These are phyloP conservation scores for Mycena maculata DNA, from an alignment of 768 basidiomycete species.

Conservation along the genomic window DNA sequence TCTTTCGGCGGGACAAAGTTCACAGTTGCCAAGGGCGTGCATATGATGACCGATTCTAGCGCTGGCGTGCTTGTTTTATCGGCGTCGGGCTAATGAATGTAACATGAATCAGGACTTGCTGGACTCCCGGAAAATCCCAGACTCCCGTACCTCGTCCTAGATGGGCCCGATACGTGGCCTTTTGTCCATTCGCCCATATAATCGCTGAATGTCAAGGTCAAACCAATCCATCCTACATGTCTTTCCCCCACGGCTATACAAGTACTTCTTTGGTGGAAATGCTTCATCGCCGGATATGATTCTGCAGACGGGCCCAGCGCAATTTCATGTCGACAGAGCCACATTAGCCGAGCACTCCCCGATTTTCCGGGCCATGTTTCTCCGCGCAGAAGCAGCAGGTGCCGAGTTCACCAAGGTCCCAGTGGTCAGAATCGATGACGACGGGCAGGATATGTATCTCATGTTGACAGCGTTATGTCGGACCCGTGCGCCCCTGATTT, in stretches of 20 bases:
- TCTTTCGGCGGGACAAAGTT: too few relatives aligned
- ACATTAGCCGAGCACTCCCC: neutral
- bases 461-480: neutral
- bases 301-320: neutral
- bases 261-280: too few relatives aligned
- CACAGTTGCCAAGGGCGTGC: too few relatives aligned
- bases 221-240: too few relatives aligned
- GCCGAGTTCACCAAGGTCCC: neutral
- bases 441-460: neutral
- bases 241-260: too few relatives aligned
- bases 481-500: neutral
- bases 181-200: too few relatives aligned
- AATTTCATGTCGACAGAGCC: neutral
- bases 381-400: neutral
- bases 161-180: too few relatives aligned
- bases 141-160: too few relatives aligned
- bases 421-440: neutral
- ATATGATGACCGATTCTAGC: slow-evolving; percentile 76
- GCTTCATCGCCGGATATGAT: neutral
- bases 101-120: slow-evolving; percentile 20
- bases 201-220: too few relatives aligned
- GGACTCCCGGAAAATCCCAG: too few relatives aligned
- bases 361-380: neutral
- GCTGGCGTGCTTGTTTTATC: slow-evolving; percentile 47
- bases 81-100: slow-evolving; percentile 41